Conservation (phyloP, 495 filamentous ascomycete genomes). For the Aspergillus asperescens region DNA sequence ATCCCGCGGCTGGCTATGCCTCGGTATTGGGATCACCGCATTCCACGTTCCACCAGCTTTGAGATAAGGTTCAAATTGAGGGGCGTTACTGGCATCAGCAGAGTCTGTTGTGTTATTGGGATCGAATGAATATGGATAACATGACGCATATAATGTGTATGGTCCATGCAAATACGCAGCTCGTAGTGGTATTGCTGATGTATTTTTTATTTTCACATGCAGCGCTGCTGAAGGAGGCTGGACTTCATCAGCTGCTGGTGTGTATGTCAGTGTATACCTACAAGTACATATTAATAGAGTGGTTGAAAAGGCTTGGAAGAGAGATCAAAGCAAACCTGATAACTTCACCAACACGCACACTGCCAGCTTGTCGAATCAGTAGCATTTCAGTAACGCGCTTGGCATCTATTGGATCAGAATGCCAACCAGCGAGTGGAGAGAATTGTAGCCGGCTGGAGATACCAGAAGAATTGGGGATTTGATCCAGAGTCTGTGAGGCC, state of each 20-base stretch:
- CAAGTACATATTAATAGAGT: neutral
- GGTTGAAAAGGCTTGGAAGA: neutral
- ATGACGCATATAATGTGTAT: slow-evolving; percentile 81
- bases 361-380: slow-evolving; percentile 80
- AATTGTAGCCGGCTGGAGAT: slow-evolving; percentile 24
- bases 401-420: slow-evolving; percentile 18
- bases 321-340: slow-evolving; percentile 49
- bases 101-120: slow-evolving; percentile 67
- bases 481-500: slow-evolving; percentile 40
- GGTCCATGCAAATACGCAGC: slow-evolving; percentile 95
- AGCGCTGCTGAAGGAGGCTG: slow-evolving; percentile 74
- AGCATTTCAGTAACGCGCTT: slow-evolving; percentile 57
- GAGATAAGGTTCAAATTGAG: slow-evolving; percentile 90
- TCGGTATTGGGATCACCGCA: slow-evolving; percentile 69
- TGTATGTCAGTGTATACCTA: slow-evolving; percentile 89
- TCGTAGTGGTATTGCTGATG: slow-evolving; percentile 81
- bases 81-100: slow-evolving; percentile 56
- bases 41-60: slow-evolving; percentile 88
- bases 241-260: slow-evolving; percentile 79
- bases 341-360: slow-evolving; percentile 87
- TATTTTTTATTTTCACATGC: slow-evolving; percentile 83
- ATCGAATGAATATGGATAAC: slow-evolving; percentile 73
- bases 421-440: slow-evolving; percentile 41
- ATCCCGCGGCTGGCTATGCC: slow-evolving; percentile 31
- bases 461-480: slow-evolving; percentile 17